Conservation (phyloP, 1,284 basidiomycete genomes). For the Mycena sp. region DNA sequence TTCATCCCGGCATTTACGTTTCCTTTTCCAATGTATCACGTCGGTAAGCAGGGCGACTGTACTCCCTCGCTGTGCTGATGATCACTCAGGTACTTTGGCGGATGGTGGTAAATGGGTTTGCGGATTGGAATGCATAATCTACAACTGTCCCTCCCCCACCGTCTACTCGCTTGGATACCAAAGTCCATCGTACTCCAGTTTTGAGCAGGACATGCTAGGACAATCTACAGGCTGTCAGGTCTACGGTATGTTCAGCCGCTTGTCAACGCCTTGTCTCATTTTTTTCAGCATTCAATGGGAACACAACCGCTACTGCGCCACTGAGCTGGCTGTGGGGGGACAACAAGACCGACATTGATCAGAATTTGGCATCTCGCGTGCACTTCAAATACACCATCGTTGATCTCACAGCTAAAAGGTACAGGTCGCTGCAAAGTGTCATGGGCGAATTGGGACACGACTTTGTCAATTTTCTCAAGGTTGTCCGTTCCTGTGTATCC, state of each 20-base stretch:
- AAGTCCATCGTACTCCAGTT: constrained; percentile 13
- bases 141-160: constrained; percentile 6
- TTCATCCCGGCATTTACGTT: constrained; percentile 21
- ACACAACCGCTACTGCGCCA: not conserved
- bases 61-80: too few relatives aligned
- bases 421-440: constrained; percentile 18
- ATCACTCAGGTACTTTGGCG: not conserved
- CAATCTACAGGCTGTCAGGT: constrained; percentile 15
- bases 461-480: constrained; percentile 25
- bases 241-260: constrained; percentile 3
- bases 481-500: not conserved
- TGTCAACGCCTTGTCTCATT: not conserved
- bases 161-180: constrained; percentile 23
- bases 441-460: constrained; percentile 19
- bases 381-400: constrained; percentile 19
- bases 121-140: constrained; percentile 21
- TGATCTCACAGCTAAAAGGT: not conserved
- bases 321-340: constrained; percentile 24
- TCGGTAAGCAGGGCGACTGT: constrained; percentile 1
- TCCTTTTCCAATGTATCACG: constrained; percentile 24
- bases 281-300: constrained; percentile 19
- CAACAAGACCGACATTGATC: not conserved
- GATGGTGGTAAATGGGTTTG: constrained; percentile 25
- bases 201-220: constrained; percentile 19
- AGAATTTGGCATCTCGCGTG: constrained; percentile 12